Percentiles rank a stretch among this genome's conserved stretches.
Evolutionary conservation across 78 protist genomes (phyloP).

Genomic region (Corallochytrium limacisporum): DNA sequence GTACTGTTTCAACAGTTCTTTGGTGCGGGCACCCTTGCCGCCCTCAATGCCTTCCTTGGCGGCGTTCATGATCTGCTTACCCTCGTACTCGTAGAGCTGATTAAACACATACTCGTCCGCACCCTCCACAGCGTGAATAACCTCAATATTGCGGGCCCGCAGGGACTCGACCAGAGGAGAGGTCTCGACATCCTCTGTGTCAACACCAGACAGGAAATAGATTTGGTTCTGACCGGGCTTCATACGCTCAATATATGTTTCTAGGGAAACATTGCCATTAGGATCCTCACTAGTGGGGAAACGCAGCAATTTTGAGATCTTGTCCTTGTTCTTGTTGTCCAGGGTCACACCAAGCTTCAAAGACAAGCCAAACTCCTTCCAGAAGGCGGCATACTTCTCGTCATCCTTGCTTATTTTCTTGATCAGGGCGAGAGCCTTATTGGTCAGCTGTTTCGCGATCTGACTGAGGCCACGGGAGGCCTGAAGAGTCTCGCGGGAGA

Average conservation of each 20-base stretch:
- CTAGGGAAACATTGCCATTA: constrained; percentile 42
- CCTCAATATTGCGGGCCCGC: constrained; percentile 76
- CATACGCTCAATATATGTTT: constrained; percentile 79
- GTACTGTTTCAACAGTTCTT: constrained; percentile 21
- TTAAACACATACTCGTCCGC: constrained; percentile 84
- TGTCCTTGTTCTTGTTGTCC: constrained; percentile 66
- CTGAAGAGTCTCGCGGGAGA: constrained; percentile 94
- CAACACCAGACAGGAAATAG: constrained; percentile 75
- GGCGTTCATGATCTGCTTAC: constrained; percentile 41
- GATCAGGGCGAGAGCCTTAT: constrained; percentile 77
- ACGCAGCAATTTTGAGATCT: constrained; percentile 83
- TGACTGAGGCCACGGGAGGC: constrained; percentile 23
- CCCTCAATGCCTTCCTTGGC: constrained; percentile 80
- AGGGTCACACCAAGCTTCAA: constrained; percentile 93
- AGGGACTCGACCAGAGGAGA: constrained; percentile 79
- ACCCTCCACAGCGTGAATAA: constrained; percentile 85
- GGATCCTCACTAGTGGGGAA: constrained; percentile 37
- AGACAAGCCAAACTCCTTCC: constrained; percentile 63
- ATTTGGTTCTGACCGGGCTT: constrained; percentile 72
- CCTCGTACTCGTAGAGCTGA: not conserved
- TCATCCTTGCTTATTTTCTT: constrained; percentile 48
- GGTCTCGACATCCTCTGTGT: constrained; percentile 44
- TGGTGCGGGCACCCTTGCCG: constrained; percentile 11
- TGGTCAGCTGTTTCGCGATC: constrained; percentile 70
- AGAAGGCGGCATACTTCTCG: constrained; percentile 60